Conservation (phyloP, 148 eudicot species). For the Nepenthes mirabilis region DNA sequence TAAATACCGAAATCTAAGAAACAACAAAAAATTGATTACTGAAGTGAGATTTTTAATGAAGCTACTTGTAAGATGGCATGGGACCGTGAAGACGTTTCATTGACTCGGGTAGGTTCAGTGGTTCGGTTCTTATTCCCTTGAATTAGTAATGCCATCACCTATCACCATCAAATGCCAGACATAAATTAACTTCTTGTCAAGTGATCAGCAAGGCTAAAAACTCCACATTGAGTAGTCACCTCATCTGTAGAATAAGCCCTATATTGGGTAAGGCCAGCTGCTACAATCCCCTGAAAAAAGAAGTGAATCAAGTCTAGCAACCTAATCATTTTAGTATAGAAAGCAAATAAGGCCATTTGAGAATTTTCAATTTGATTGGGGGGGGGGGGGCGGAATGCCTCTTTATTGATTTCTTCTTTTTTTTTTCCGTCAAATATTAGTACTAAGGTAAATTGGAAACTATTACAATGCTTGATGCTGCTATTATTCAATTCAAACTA, state of each 20-base stretch:
- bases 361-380: too few relatives aligned
- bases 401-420: too few relatives aligned
- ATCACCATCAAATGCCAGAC: not conserved
- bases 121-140: conserved; percentile 80
- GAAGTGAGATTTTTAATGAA: not conserved
- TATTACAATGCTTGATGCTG: too few relatives aligned
- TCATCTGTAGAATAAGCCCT: conserved; percentile 90
- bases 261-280: conserved; percentile 79
- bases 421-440: too few relatives aligned
- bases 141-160: conserved; percentile 90
- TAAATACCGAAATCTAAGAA: not conserved
- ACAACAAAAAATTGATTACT: not conserved
- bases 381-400: too few relatives aligned
- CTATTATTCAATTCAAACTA: too few relatives aligned
- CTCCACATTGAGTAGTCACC: conserved; percentile 18
- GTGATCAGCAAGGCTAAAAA: not conserved
- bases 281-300: conserved; percentile 58
- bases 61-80: conserved; percentile 86
- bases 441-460: too few relatives aligned
- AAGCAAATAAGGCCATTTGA: too few relatives aligned
- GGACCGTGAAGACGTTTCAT: conserved; percentile 85
- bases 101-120: conserved; percentile 87
- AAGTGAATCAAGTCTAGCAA: not conserved
- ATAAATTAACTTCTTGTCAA: not conserved
- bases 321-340: not conserved